phyloP scores from a whole-genome alignment of 106 monocot species.

The Apostasia shenzhenica region DNA sequence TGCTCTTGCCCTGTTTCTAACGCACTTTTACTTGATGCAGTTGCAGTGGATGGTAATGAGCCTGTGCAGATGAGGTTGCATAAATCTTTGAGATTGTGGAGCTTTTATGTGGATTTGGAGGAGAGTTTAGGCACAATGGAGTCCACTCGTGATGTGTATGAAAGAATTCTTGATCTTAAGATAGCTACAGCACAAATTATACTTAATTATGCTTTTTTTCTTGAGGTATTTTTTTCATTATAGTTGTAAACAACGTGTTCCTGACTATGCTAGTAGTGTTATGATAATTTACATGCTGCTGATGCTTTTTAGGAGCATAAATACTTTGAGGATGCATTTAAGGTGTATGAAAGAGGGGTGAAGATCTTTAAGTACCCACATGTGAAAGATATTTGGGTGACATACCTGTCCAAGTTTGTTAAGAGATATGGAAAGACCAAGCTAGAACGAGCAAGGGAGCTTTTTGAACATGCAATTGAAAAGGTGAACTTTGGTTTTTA shows the following conservation, averaged over 20 bases:
- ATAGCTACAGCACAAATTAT: slow-evolving; percentile 97
- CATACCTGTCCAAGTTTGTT: slow-evolving; percentile 93
- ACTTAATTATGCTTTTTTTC: slow-evolving; percentile 88
- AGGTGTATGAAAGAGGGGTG: slow-evolving; percentile 98
- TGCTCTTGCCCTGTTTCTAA: background rate
- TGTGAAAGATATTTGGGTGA: slow-evolving; percentile 96
- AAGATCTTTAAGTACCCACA: slow-evolving; percentile 98
- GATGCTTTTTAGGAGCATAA: slow-evolving; percentile 55
- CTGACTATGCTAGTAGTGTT: background rate
- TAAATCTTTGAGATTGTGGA: slow-evolving; percentile 86
- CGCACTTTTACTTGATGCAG: slow-evolving; percentile 20
- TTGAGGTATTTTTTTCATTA: slow-evolving; percentile 51
- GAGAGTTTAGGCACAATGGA: slow-evolving; percentile 85
- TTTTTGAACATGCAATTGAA: slow-evolving; percentile 87
- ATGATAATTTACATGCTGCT: background rate
- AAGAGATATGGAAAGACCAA: slow-evolving; percentile 81
- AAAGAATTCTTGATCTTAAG: slow-evolving; percentile 91
- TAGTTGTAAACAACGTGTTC: background rate
- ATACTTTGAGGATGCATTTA: slow-evolving; percentile 98
- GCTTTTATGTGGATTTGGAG: slow-evolving; percentile 95
- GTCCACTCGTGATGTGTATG: slow-evolving; percentile 80
- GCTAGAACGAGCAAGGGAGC: slow-evolving; percentile 82
- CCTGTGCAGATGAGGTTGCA: slow-evolving; percentile 94
- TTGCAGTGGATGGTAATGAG: slow-evolving; percentile 94
- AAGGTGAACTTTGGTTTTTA: slow-evolving; percentile 37